Evolutionary conservation across 2,329 filamentous ascomycete species (phyloP).

Genomic region (Arthroderma uncinatum): DNA sequence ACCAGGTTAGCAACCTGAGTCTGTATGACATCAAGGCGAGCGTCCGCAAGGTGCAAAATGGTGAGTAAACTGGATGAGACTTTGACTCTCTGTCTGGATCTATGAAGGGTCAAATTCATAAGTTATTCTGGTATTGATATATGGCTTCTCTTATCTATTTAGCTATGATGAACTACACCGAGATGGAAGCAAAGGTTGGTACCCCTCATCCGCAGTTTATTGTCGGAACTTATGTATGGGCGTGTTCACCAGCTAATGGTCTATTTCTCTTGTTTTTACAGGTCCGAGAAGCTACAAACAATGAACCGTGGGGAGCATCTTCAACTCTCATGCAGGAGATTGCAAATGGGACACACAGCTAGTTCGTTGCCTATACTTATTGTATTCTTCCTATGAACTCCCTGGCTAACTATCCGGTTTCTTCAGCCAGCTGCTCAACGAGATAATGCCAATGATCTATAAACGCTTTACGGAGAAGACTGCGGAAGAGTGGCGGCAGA

Average conservation of each 20-base stretch:
- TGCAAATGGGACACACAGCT: slow-evolving; percentile 93
- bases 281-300: slow-evolving; percentile 97
- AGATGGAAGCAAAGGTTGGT: slow-evolving; percentile 64
- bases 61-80: slow-evolving; percentile 38
- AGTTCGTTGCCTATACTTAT: slow-evolving; percentile 50
- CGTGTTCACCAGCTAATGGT: not conserved
- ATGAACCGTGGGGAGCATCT: slow-evolving; percentile 89
- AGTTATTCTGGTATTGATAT: not conserved
- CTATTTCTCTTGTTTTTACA: slow-evolving; percentile 27
- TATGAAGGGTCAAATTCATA: not conserved
- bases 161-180: slow-evolving; percentile 98
- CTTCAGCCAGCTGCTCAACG: slow-evolving; percentile 83
- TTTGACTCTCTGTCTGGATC: not conserved
- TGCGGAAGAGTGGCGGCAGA: slow-evolving; percentile 97
- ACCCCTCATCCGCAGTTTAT: not conserved
- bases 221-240: not conserved
- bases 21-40: slow-evolving; percentile 93
- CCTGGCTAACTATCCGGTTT: not conserved
- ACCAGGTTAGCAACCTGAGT: slow-evolving; percentile 80
- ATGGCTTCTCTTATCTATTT: slow-evolving; percentile 7
- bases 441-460: slow-evolving; percentile 99
- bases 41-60: slow-evolving; percentile 93
- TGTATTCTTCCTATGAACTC: slow-evolving; percentile 11
- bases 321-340: slow-evolving; percentile 92
- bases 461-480: slow-evolving; percentile 97